Evolutionary conservation across 1,284 basidiomycete species (phyloP), one percentile per base, ranked within the genome.

Genomic region (Trametes sp.): DNA sequence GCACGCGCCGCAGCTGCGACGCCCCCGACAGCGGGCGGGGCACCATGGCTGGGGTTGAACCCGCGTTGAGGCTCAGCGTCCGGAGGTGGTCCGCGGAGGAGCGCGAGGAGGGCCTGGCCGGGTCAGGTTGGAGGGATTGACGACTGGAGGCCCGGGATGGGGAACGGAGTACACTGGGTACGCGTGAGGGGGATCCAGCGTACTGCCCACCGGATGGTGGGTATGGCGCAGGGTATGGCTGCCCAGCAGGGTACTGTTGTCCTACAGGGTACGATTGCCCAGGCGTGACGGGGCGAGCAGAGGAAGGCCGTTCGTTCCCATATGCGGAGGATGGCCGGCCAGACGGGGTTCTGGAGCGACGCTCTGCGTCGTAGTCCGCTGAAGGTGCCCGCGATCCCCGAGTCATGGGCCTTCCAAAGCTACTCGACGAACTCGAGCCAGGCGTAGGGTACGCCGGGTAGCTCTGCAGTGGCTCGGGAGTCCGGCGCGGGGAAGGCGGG

Each of bases 51-150:
- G 74, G 73, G 23, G 76, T 77, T 28, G 70, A 68, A 42, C 75
- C 75, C 11, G 75, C 75, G 65, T 75, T 69, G 42, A 75, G 48
- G 62, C 74, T 75, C 4, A 74, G 61, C 58, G 69, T 73, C 26
- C 73, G 72, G 24, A 70, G 64, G 54, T 69, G 73, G n/a, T 68
- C 61, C 9, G 50, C 60, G 4, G 63, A 61, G 7, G 62, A 10
- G 29, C 66, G 63, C 6, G 66, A 65, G 19, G 63, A 31, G 1
- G 63, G 61, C 10, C 66, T 63, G 8, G 41, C 24, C 2, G 44
- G 29, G 8, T 68, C 67, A 21, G 61, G 64, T 16, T 62, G 58
- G 28, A 63, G 59, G 11, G 57, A 59, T 56, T 59, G 66, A 29
- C 62, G 61, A 63, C 53, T 63, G 48, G 57, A 56, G 1, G 62